A percentile compares a stretch with the other conserved stretches of the same genome.
Evolutionary conservation across 2,329 filamentous ascomycete species (phyloP).

Genomic region (Arthroderma sp.): DNA sequence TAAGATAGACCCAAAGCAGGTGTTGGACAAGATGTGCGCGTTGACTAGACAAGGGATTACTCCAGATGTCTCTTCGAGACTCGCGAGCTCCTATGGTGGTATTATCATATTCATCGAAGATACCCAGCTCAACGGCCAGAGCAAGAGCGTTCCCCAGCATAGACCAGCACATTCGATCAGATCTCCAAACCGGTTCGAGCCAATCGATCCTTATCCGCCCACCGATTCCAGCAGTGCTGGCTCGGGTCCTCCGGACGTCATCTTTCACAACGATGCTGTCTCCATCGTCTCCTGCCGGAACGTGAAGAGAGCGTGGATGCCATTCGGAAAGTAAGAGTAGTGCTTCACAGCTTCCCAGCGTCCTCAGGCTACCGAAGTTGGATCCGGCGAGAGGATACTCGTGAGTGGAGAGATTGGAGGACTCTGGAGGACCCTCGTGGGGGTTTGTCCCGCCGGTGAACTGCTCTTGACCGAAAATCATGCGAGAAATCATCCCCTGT

Average conservation of each 20-base stretch:
- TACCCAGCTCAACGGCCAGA: constrained; percentile 41
- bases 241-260: constrained; percentile 29
- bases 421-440: constrained; percentile 43
- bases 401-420: constrained; percentile 31
- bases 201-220: constrained; percentile 43
- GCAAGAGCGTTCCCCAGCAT: constrained; percentile 43
- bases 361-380: constrained; percentile 55
- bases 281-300: constrained; percentile 42
- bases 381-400: constrained; percentile 16
- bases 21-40: constrained; percentile 27
- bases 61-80: constrained; percentile 17
- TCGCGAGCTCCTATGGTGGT: constrained; percentile 16
- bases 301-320: constrained; percentile 44
- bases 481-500: constrained; percentile 76
- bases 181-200: constrained; percentile 42
- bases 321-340: constrained; percentile 45
- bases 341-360: constrained; percentile 58
- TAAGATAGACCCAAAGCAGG: constrained; percentile 38
- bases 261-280: constrained; percentile 44
- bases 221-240: constrained; percentile 22
- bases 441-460: constrained; percentile 67
- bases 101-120: constrained; percentile 42
- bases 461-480: constrained; percentile 85
- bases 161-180: constrained; percentile 51
- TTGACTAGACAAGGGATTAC: constrained; percentile 24